Conservation (phyloP, 805 yeast species). For the Metschnikowia borealis region DNA sequence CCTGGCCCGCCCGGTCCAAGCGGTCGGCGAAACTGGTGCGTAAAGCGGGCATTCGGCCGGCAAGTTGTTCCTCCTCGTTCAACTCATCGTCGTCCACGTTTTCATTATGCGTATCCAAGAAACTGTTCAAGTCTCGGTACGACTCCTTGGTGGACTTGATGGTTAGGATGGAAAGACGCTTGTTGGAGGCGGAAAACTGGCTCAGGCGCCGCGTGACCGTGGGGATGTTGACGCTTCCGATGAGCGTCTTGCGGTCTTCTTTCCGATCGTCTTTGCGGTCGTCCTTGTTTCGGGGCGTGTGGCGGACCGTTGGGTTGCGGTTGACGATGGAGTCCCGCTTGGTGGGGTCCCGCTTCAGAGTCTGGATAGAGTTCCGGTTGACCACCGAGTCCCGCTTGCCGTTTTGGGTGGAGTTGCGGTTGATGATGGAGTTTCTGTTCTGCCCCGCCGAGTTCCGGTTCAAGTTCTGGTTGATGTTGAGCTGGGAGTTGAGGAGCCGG, state of each 20-base stretch:
- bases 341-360: not conserved
- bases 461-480: conserved; percentile 20
- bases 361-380: not conserved
- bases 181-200: conserved; percentile 57
- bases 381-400: not conserved
- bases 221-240: conserved; percentile 66
- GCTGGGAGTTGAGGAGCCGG: conserved; percentile 41
- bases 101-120: conserved; percentile 25
- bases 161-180: conserved; percentile 68
- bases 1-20: conserved; percentile 32
- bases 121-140: conserved; percentile 51
- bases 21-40: conserved; percentile 44
- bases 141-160: conserved; percentile 67
- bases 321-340: not conserved
- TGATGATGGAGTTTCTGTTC: no score
- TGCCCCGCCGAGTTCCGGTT: not conserved
- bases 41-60: conserved; percentile 19
- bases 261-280: not conserved
- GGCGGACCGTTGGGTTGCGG: not conserved
- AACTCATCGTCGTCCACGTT: conserved; percentile 20
- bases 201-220: conserved; percentile 66
- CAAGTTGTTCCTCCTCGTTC: conserved; percentile 19
- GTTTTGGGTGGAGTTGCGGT: not conserved
- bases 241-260: conserved; percentile 42
- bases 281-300: not conserved